Conservation (phyloP, 148 eudicot species). For the Chenopodium quinoa region DNA sequence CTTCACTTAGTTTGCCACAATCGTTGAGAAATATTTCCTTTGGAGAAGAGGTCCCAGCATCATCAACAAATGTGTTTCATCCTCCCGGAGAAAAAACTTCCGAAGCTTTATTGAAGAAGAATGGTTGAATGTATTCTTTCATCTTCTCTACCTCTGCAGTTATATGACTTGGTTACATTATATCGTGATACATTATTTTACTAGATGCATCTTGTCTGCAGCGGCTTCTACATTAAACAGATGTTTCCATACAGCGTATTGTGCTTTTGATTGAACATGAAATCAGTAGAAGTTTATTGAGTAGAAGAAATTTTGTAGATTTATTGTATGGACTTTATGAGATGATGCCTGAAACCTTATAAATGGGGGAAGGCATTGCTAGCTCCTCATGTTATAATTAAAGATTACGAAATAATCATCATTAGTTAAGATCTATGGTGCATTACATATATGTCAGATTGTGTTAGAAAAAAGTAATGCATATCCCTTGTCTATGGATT, state of each 20-base stretch:
- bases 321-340: background rate
- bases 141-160: constrained; percentile 1
- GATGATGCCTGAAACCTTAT: background rate
- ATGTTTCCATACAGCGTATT: background rate
- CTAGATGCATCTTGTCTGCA: background rate
- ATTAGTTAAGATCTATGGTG: background rate
- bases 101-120: constrained; percentile 28
- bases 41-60: constrained; percentile 28
- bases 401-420: background rate
- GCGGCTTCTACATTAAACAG: background rate
- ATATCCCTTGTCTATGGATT: background rate
- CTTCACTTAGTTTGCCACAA: constrained; percentile 54
- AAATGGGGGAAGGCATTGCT: background rate
- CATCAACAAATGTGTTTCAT: constrained; percentile 21
- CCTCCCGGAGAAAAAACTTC: constrained; percentile 12
- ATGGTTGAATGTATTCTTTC: constrained; percentile 43
- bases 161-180: background rate
- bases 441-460: background rate
- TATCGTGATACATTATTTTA: background rate
- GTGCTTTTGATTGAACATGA: background rate
- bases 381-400: background rate
- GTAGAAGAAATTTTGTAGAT: background rate
- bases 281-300: background rate
- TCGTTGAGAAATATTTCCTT: constrained; percentile 43
- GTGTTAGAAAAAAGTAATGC: background rate